Percentiles rank a stretch among this genome's conserved stretches.
Evolutionary conservation across 306 rosid genomes (phyloP).

Genomic region (Neltuma alba): DNA sequence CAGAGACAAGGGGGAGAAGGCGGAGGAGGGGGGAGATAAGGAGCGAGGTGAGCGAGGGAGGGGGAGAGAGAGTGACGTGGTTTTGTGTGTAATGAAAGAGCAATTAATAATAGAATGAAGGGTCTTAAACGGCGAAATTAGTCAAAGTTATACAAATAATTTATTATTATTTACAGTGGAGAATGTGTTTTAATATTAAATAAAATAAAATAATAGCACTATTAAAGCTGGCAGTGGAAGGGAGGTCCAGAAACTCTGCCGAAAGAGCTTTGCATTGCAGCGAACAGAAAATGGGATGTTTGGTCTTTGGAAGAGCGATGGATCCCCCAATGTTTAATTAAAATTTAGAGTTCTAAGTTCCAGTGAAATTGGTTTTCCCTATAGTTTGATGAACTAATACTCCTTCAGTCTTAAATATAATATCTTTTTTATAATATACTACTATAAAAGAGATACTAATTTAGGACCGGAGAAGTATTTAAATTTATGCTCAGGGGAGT

Average conservation of each 20-base stretch:
- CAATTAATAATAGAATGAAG: conserved; percentile 40
- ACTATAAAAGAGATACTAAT: too few species aligned
- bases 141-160: background rate
- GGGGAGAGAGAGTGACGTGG: background rate
- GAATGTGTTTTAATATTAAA: background rate
- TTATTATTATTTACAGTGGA: background rate
- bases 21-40: background rate
- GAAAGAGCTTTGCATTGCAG: background rate
- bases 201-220: background rate
- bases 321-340: background rate
- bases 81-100: conserved; percentile 14
- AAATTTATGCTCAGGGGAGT: too few species aligned
- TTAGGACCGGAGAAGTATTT: too few species aligned
- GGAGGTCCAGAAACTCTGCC: background rate
- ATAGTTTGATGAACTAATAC: too few species aligned
- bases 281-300: background rate
- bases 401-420: too few species aligned
- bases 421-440: too few species aligned
- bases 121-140: conserved; percentile 36
- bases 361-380: too few species aligned
- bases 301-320: background rate
- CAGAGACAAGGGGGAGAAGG: background rate
- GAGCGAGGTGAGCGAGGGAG: background rate
- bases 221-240: background rate
- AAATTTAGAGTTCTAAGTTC: too few species aligned